Evolutionary conservation across 805 yeast species (phyloP), one percentile per base, ranked within the genome.

Genomic region (Suhomyces sp.): DNA sequence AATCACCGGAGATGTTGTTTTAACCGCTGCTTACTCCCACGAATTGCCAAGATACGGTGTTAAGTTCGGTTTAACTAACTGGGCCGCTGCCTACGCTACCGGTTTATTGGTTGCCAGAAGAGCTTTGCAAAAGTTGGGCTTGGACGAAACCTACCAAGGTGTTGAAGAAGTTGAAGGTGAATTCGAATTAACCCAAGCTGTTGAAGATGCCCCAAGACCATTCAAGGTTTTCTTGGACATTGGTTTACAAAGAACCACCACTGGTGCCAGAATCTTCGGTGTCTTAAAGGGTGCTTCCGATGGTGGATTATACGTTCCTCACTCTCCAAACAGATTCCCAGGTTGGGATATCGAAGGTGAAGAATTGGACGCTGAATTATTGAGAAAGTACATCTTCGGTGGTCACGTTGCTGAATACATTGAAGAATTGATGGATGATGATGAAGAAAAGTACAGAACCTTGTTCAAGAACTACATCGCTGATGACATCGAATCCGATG

Each of bases 401-500:
- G 98, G 98, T 74, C 98, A 93, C 85, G 90, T 93, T 66, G 83
- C 98, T 65, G 98, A 93, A 81, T 93, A 93, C 93, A 93, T 93
- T 96, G 98, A 93, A 81, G 98, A 91, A 81, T 86, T 93, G 70
- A 91, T 93, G 72, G 98, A 93, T 65, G 98, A 91, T 72, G 98
- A 91, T 84, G 98, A 91, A 80, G 98, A 91, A 81, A 91, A 93
- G 79, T 91, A 81, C 96, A 81, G 82, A 73, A 80, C 86, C 67
- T 79, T 91, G 68, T 91, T 91, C 95, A 83, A 85, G 79, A 80
- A 88, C 62, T 93, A 93, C 91, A 71, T 93, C 56, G 96, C 82
- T 58, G 97, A 91, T 63, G 98, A 88, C 71, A 79, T 93, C 60
- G 98, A 93, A 71, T 93, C 98, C 58, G 98, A 93, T 63, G 86